Evolutionary conservation across 2,329 filamentous ascomycete species (phyloP).

Genomic region (Aspergillus sp.): DNA sequence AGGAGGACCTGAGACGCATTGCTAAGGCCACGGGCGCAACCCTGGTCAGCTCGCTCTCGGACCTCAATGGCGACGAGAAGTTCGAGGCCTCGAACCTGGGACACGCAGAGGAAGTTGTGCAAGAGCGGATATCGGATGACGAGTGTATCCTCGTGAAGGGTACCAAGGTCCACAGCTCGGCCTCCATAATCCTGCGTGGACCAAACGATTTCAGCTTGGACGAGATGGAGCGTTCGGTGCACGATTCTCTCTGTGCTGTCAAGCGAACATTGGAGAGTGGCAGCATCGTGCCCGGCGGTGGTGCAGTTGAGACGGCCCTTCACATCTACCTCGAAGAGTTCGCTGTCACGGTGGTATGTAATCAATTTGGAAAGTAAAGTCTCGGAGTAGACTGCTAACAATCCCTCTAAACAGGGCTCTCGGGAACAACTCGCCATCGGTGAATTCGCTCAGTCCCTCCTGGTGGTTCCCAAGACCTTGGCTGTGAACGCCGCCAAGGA

Average conservation of each 20-base stretch:
- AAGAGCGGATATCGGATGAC: conserved; percentile 97
- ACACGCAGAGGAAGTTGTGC: conserved; percentile 90
- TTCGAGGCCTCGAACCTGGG: conserved; percentile 90
- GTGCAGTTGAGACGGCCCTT: conserved; percentile 95
- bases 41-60: conserved; percentile 86
- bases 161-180: conserved; percentile 89
- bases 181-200: conserved; percentile 92
- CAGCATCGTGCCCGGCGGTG: conserved; percentile 92
- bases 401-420: conserved; percentile 58
- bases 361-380: not conserved
- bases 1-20: conserved; percentile 94
- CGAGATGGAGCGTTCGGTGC: conserved; percentile 98
- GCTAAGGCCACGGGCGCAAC: conserved; percentile 94
- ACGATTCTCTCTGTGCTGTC: conserved; percentile 94
- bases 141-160: conserved; percentile 97
- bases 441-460: conserved; percentile 92
- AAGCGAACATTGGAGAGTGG: conserved; percentile 97
- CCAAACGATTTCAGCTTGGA: conserved; percentile 95
- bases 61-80: conserved; percentile 95
- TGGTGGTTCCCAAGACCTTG: conserved; percentile 92
- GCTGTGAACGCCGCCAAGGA: conserved; percentile 98
- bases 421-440: conserved; percentile 97
- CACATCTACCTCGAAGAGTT: conserved; percentile 99
- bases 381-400: conserved; percentile 1
- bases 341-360: conserved; percentile 81